Base-by-base conservation (phyloP, 805 yeast genomes). In the Groenewaldozyma salmanticensis region DNA sequence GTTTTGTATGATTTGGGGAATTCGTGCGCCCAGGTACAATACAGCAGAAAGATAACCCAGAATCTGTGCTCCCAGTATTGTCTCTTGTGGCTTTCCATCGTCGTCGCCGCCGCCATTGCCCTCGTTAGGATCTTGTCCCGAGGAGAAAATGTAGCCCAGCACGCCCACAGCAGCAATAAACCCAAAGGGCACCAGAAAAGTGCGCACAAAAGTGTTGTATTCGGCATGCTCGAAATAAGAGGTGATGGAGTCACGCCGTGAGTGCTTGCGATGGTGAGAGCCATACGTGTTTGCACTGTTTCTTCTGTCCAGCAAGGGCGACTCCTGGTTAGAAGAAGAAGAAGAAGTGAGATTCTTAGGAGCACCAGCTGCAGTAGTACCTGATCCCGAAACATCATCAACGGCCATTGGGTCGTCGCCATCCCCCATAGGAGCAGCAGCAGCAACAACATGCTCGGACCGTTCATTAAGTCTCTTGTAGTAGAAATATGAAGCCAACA, bases 1-100 rank as follows among this genome's bases (percentile, higher is more conserved):
- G 62, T 90, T 90, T 55, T 83, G 94, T 43, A 73, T 64, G 40
- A 90, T 81, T 61, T 90, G 98, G 0, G 98, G 98, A 21, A 82
- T 60, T 49, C 86, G 65, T 2, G 92, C 92, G 5, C 82, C 75
- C 49, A 82, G 66, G 57, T 82, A 82, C 43, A 82, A 61, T 2
- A 65, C 45, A 1, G 94, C 90, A 3, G 85, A 77, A 4, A 74
- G 48, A 60, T 81, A 83, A 4, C 92, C 92, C 46, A 79, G 66
- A 2, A 79, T 50, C 58, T 79, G 84, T 2, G 90, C 80, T 1
- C 79, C 80, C 29, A 72, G 42, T 15, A 45, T 43, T 6, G 48
- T 54, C 13, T 47, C 57, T 7, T 27, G 50, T 51, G 4, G 38
- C 46, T 4, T 33, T 7, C 48, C 44, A 18, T 35, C 38, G 4